Evolutionary conservation across 129 eudicot species (phyloP).

Genomic region (Heracleum sosnowskyi): DNA sequence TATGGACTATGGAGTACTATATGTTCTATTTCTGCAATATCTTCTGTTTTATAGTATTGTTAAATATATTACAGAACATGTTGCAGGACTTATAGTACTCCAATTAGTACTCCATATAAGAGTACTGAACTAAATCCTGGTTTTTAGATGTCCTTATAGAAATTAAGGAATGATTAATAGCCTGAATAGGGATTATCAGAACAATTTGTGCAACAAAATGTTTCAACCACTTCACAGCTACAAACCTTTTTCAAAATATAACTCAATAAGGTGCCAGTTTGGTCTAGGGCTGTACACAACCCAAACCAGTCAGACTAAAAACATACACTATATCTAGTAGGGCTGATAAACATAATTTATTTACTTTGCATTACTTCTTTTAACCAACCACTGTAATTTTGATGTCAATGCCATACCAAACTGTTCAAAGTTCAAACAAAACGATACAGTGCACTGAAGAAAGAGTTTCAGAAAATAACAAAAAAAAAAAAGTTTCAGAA

Average conservation of each 20-base stretch:
- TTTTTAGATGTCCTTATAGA: not conserved
- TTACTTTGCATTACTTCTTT: not conserved
- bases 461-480: too few relatives aligned
- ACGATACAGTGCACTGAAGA: not conserved
- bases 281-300: not conserved
- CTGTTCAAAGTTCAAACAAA: not conserved
- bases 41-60: too few relatives aligned
- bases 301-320: not conserved
- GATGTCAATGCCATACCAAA: not conserved
- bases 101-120: too few relatives aligned
- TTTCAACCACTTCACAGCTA: not conserved
- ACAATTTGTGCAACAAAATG: not conserved
- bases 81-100: too few relatives aligned
- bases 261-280: not conserved
- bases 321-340: not conserved
- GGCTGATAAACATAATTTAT: not conserved
- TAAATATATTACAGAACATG: too few relatives aligned
- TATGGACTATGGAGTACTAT: too few relatives aligned
- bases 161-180: not conserved
- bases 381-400: not conserved
- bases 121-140: too few relatives aligned
- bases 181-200: not conserved
- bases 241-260: not conserved
- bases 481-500: too few relatives aligned
- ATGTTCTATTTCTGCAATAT: too few relatives aligned